Evolutionary conservation across 805 yeast species (phyloP), one percentile per base, ranked within the genome.

Genomic region (Pichia scutulata): DNA sequence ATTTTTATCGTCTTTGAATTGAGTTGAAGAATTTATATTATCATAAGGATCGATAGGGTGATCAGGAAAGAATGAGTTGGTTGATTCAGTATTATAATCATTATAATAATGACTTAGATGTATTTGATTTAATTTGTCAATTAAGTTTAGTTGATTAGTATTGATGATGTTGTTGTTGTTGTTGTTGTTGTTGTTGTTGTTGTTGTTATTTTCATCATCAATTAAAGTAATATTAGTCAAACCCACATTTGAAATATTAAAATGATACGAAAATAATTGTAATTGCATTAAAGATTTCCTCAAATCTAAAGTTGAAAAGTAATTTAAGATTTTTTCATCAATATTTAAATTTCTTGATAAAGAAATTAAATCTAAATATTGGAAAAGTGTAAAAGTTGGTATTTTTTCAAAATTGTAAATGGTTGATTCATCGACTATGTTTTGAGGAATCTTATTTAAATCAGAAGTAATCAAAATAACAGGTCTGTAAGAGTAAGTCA

Each of bases 401-500:
- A 54, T 56, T 8, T 53, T 48, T 4, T 46, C 44, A 43, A 65
- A 60, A 23, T 50, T 47, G 26, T 53, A 55, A 16, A 67, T 59
- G 7, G 64, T 57, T 4, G 70, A 64, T 41, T 65, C 64, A 13
- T 58, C 46, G 4, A 66, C 56, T 18, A 67, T 64, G 37, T 61
- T 56, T 8, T 52, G 36, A 1, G 71, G 71, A 8, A 64, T 59
- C 41, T 46, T 53, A 3, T 55, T 47, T n/a, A 61, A 21, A 48
- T 62, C 67, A 39, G 43, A 44, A 6, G 69, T 63, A 4, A 67
- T 66, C 37, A 67, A 58, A 13, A 67, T 56, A 13, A 67, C 62
- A 1, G 71, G 70, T n/a, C 70, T 54, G 46, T 64, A 62, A 1
- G 70, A 64, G 43, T 59, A 64, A 3, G 57, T 71, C 39, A 89